These are phyloP conservation scores for Umbilicaria muhlenbergii DNA, from an alignment of 495 filamentous ascomycete species.

Conservation along the genomic window DNA sequence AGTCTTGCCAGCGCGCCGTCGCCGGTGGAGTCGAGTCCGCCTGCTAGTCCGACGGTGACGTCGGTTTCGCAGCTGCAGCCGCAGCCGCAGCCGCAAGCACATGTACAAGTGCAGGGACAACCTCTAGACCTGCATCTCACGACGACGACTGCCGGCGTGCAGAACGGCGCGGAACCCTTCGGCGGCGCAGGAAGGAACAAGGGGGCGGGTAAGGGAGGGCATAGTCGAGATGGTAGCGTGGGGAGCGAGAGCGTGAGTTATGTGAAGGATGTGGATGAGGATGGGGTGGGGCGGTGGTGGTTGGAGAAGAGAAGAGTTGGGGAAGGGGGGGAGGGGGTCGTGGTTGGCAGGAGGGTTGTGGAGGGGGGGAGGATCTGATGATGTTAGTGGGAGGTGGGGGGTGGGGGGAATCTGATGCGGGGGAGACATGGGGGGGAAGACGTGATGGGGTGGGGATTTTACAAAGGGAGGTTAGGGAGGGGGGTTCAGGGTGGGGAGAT, in stretches of 20 bases:
- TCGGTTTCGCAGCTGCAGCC: neutral
- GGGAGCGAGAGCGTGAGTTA: slow-evolving; percentile 43
- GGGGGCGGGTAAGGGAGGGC: slow-evolving; percentile 4
- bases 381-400: neutral
- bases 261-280: slow-evolving; percentile 29
- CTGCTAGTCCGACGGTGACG: slow-evolving; percentile 13
- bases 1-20: slow-evolving; percentile 17
- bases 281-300: slow-evolving; percentile 34
- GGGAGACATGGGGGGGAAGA: too few relatives aligned
- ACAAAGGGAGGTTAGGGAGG: too few relatives aligned
- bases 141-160: neutral
- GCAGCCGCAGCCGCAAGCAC: neutral
- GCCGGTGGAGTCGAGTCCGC: slow-evolving; percentile 12
- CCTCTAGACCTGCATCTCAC: slow-evolving; percentile 3
- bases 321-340: slow-evolving; percentile 36
- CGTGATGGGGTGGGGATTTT: too few relatives aligned
- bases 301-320: slow-evolving; percentile 36
- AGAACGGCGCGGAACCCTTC: neutral
- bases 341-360: slow-evolving; percentile 23
- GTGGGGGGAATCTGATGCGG: too few relatives aligned
- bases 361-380: slow-evolving; percentile 22
- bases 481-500: too few relatives aligned
- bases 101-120: slow-evolving; percentile 11
- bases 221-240: slow-evolving; percentile 20
- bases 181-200: neutral